phyloP scores from a whole-genome alignment of 1,284 basidiomycete species.

The Apiotrichum gamsii region DNA sequence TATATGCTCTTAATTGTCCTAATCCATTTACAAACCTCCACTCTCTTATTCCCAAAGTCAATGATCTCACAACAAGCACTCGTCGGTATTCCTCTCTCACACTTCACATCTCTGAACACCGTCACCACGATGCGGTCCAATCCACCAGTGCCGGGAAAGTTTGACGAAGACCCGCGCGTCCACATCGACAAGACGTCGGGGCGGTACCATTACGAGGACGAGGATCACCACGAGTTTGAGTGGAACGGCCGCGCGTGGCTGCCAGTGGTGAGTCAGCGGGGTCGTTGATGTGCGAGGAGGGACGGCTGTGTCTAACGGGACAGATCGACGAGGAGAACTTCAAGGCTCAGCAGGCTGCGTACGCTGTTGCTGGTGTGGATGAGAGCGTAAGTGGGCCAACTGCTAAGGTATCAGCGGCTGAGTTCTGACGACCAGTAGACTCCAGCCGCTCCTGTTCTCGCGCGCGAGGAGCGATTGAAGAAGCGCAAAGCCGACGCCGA shows the following conservation, averaged over 20 bases:
- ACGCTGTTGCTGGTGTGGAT: constrained; percentile 81
- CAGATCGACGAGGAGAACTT: constrained; percentile 72
- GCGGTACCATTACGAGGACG: constrained; percentile 84
- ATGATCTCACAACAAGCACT: no score
- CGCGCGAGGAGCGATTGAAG: constrained; percentile 59
- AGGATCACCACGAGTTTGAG: constrained; percentile 78
- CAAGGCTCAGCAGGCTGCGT: constrained; percentile 83
- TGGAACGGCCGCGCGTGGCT: constrained; percentile 75
- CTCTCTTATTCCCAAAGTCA: no score
- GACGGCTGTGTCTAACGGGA: neutral
- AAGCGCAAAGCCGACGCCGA: constrained; percentile 43
- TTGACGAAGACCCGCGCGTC: constrained; percentile 69
- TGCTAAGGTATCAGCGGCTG: neutral
- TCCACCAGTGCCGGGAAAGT: constrained; percentile 51
- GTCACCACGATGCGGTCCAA: no score
- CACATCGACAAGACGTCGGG: constrained; percentile 62
- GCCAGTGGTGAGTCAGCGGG: constrained; percentile 62
- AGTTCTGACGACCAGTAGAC: constrained; percentile 51
- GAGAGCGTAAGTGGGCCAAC: constrained; percentile 61
- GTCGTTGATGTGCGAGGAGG: no score
- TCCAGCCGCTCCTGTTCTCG: constrained; percentile 73
- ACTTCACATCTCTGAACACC: no score
- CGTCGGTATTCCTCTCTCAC: no score
- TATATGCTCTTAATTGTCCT: no score
- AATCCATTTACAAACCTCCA: no score